Evolutionary conservation across 176 grass and related monocot species (phyloP).

Genomic region (Guadua angustifolia): DNA sequence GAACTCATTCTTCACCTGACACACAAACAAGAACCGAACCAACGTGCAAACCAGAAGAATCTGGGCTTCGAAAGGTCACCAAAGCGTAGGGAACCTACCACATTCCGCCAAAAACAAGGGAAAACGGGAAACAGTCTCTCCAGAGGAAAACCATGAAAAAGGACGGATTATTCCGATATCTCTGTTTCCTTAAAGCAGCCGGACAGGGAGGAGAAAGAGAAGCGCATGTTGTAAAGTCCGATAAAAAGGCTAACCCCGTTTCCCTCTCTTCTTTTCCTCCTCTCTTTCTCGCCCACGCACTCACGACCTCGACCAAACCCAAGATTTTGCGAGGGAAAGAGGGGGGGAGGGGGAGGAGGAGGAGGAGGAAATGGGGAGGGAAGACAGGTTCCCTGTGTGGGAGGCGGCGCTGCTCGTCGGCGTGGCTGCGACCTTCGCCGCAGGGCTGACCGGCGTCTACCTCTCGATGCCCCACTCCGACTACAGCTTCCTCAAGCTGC

Average conservation of each 20-base stretch:
- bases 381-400: slow-evolving; percentile 67
- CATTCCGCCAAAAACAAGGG: background rate
- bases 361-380: slow-evolving; percentile 60
- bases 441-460: slow-evolving; percentile 77
- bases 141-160: slow-evolving; percentile 7
- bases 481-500: slow-evolving; percentile 76
- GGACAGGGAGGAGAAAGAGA: slow-evolving; percentile 18
- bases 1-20: background rate
- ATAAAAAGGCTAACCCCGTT: slow-evolving; percentile 8
- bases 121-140: background rate
- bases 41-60: background rate
- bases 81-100: background rate
- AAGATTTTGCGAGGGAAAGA: background rate
- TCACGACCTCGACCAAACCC: background rate
- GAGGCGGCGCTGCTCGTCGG: slow-evolving; percentile 65
- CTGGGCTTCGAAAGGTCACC: background rate
- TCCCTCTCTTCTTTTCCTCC: no score
- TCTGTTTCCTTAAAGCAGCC: slow-evolving; percentile 33
- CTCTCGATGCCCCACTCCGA: slow-evolving; percentile 84
- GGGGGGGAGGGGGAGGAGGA: slow-evolving; percentile 1
- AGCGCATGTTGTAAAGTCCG: background rate
- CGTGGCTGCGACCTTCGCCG: slow-evolving; percentile 64
- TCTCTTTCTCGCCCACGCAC: background rate
- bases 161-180: background rate
- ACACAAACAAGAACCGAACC: background rate